Evolutionary conservation across 2,329 filamentous ascomycete species (phyloP), one percentile per base, ranked within the genome.

Genomic region (Aspergillus felis): DNA sequence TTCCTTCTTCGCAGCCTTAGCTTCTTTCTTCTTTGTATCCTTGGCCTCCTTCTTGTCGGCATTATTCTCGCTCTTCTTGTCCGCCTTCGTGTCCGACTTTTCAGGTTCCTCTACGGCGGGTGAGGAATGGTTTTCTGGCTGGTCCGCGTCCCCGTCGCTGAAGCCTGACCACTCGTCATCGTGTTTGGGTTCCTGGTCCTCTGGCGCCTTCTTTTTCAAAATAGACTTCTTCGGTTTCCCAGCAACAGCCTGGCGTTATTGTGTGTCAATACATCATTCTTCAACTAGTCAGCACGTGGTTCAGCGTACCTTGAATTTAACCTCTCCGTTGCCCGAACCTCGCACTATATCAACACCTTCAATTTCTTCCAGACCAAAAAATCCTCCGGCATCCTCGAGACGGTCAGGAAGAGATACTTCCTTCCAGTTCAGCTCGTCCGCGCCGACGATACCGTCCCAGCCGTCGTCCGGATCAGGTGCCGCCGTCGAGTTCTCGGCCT

Each of bases 331-430:
- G 7, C 85, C 86, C 29, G 87, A 81, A 25, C 81, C 76, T 60
- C 82, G 84, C 46, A 96, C 79, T n/a, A 99, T 82, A 29, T 96
- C 90, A 1, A 99, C 90, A 53, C 90, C 91, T 17, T 96, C 90
- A 50, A 97, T 88, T 68, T 97, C 92, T 68, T 99, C 92, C 1
- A 99, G 78, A 0, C 90, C 92, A 66, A 88, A 95, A 73, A 99
- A 97, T 0, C 94, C 94, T 62, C 95, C 92, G n/a, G 90, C 90
- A 76, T 97, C 91, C 49, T 93, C 87, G 65, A 92, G 81, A 69
- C 89, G 86, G 68, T 92, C 89, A 6, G 91, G 90, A 65, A 88
- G 78, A 38, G 78, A 71, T 3, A 94, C 85, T 22, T 85, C 79
- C 60, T 82, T 83, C 86, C 86, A 89, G 67, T 78, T 76, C 56